Conservation (phyloP, 805 yeast genomes). For the Cyberlindnera maritima region DNA sequence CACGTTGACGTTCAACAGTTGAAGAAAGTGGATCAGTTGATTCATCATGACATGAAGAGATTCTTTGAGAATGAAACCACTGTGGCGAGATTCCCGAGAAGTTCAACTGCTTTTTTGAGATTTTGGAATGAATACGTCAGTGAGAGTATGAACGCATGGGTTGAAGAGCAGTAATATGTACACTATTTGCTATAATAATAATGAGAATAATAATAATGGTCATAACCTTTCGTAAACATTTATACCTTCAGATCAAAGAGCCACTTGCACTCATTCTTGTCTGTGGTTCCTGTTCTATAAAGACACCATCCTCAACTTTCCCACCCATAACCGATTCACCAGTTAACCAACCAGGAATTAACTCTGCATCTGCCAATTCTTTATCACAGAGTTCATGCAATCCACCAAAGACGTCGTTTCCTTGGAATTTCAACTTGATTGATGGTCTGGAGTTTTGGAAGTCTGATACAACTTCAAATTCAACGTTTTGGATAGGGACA, state of each 20-base stretch:
- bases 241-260: neutral
- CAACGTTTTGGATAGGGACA: constrained; percentile 56
- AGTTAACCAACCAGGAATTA: constrained; percentile 71
- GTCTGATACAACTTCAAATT: constrained; percentile 40
- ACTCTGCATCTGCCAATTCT: constrained; percentile 48
- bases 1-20: constrained; percentile 4
- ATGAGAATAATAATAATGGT: no score
- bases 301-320: constrained; percentile 35
- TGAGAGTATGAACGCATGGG: constrained; percentile 16
- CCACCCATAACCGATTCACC: constrained; percentile 72
- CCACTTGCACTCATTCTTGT: neutral
- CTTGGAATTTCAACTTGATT: constrained; percentile 41
- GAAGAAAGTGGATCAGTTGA: constrained; percentile 9
- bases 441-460: constrained; percentile 20
- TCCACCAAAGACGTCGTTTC: constrained; percentile 77
- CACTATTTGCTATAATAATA: neutral
- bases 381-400: constrained; percentile 60
- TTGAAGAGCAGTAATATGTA: constrained; percentile 3
- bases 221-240: no score
- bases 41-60: constrained; percentile 13
- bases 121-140: constrained; percentile 20
- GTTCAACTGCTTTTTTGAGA: constrained; percentile 11
- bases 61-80: constrained; percentile 15
- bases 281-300: neutral
- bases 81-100: constrained; percentile 13